A percentile compares a stretch with the other conserved stretches of the same genome.
phyloP scores from a whole-genome alignment of 1,139 yeast genomes.

The Magnusiomyces fungicola region DNA sequence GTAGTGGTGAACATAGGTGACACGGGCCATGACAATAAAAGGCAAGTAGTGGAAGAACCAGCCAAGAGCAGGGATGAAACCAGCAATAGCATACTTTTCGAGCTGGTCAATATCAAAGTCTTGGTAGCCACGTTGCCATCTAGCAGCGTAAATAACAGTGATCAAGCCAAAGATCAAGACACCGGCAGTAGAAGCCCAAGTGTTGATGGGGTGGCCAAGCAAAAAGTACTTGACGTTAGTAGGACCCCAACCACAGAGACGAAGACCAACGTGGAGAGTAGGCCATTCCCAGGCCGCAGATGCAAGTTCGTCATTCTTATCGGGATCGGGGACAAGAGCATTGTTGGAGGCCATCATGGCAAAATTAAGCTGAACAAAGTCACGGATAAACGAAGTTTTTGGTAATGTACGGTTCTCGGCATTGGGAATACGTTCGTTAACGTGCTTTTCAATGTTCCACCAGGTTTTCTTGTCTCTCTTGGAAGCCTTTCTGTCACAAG shows the following conservation, averaged over 20 bases:
- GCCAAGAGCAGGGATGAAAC: conserved; percentile 82
- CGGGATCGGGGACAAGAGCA: conserved; percentile 87
- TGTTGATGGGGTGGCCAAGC: conserved; percentile 88
- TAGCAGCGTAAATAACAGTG: conserved; percentile 52
- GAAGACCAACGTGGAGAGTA: conserved; percentile 78
- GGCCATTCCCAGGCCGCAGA: conserved; percentile 99
- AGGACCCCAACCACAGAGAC: conserved; percentile 92
- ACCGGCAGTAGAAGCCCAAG: conserved; percentile 83
- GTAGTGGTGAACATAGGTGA: conserved; percentile 94
- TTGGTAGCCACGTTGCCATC: conserved; percentile 89
- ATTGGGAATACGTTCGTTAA: conserved; percentile 64
- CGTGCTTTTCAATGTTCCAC: conserved; percentile 95
- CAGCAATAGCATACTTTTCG: conserved; percentile 61
- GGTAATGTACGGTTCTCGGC: conserved; percentile 71
- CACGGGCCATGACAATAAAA: conserved; percentile 92
- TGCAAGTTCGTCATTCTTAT: conserved; percentile 86
- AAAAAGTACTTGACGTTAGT: conserved; percentile 76
- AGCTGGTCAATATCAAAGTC: conserved; percentile 48
- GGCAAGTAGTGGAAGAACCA: conserved; percentile 94
- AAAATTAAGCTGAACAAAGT: conserved; percentile 83
- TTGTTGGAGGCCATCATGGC: conserved; percentile 99
- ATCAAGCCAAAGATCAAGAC: conserved; percentile 54
- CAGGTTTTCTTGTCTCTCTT: conserved; percentile 88
- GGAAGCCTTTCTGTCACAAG: conserved; percentile 70
- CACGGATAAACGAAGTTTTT: conserved; percentile 74